Base-by-base conservation (phyloP, 2,329 filamentous ascomycete genomes). In the Scytalidium lignicola region DNA sequence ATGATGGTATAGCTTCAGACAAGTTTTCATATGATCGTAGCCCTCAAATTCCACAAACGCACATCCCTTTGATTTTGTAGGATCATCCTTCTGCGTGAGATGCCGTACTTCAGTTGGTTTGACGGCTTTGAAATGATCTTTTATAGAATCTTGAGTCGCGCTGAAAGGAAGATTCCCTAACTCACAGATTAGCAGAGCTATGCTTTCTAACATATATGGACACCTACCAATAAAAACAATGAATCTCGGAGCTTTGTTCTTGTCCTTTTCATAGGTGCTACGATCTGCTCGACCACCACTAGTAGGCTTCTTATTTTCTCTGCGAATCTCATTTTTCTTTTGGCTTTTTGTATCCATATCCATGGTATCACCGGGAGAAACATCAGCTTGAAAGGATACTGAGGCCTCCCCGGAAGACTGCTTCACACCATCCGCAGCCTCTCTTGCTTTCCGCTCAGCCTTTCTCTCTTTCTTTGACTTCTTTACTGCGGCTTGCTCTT, bases 1-100 rank as follows among this genome's bases (percentile, higher is more conserved):
- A 71, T 96, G 91, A 70, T 97, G 91, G 70, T 92, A 92, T 55
- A 90, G 82, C 68, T 91, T 88, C 52, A 97, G 76, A 64, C 90
- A 95, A 26, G 89, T 93, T 75, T 95, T 88, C 90, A 96, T 95
- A 64, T 86, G 82, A 69, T 91, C 87, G 70, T 85, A 95, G 58
- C 83, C 79, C 55, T 83, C 83, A 65, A 96, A 97, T 68, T 97
- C 92, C 59, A 97, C 75, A 67, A 96, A 95, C 5, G 88, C 90
- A 61, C 87, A 86, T 29, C 90, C 88, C 58, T 85, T 85, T 62
- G 81, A 85, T 56, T 83, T 80, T 48, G 73, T 74, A 12, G 79
- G 75, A 55, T 82, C 74, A 47, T 73, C 72, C 57, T 82, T 82
- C 60, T 87, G 79, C 47, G 83, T 88, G 43, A 88, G 80, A 53